Evolutionary conservation across 768 basidiomycete genomes (phyloP).

Genomic region (Pholiota microspora): DNA sequence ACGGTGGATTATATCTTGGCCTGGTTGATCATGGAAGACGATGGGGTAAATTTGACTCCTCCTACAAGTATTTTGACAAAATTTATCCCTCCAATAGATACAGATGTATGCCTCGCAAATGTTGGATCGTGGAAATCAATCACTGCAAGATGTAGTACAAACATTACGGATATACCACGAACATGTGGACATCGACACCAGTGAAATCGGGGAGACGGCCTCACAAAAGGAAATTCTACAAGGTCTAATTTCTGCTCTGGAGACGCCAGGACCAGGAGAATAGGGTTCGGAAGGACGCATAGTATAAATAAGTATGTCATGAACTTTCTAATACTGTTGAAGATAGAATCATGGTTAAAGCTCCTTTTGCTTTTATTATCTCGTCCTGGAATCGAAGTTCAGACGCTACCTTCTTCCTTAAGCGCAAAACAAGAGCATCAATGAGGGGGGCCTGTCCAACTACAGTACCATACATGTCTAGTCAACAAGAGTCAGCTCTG

Average conservation of each 20-base stretch:
- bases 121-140: constrained; percentile 69
- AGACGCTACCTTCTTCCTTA: constrained; percentile 80
- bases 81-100: constrained; percentile 48
- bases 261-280: constrained; percentile 8
- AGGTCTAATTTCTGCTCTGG: constrained; percentile 63
- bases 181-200: constrained; percentile 57
- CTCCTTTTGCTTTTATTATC: constrained; percentile 77
- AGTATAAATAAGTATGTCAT: background rate
- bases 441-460: constrained; percentile 94
- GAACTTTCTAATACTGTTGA: constrained; percentile 27
- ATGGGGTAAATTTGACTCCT: constrained; percentile 65
- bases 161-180: constrained; percentile 71
- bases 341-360: constrained; percentile 87
- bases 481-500: too few species aligned
- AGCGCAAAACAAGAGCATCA: constrained; percentile 77
- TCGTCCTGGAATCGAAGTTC: constrained; percentile 91
- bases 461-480: constrained; percentile 90
- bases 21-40: constrained; percentile 98
- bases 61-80: constrained; percentile 1
- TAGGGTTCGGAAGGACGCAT: background rate
- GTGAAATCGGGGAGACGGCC: constrained; percentile 35
- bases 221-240: constrained; percentile 69
- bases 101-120: constrained; percentile 73
- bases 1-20: constrained; percentile 92
- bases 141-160: constrained; percentile 65